Percentiles rank a stretch among this genome's conserved stretches.
Evolutionary conservation across 179 eudicot species (phyloP).

Genomic region (Actinidia arguta): DNA sequence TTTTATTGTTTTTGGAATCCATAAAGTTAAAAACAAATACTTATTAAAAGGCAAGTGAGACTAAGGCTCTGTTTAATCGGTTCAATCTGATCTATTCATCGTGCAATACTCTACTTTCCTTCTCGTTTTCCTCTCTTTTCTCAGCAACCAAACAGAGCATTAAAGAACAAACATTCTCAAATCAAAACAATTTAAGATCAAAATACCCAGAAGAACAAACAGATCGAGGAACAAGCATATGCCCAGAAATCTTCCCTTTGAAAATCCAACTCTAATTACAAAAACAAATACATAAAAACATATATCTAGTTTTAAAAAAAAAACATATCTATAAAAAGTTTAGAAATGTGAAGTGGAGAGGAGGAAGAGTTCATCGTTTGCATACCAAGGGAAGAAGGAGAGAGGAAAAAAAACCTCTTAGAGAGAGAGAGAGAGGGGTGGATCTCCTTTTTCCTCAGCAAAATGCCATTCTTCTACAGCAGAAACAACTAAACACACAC

Average conservation of each 20-base stretch:
- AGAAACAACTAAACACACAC: no score
- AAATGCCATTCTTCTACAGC: no score
- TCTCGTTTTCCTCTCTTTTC: neutral
- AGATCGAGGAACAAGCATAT: constrained; percentile 10
- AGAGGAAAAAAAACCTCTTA: neutral
- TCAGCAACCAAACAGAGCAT: constrained; percentile 11
- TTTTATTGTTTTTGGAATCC: no score
- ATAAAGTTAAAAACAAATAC: neutral
- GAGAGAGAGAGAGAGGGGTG: neutral
- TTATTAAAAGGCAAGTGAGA: neutral
- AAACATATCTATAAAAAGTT: neutral
- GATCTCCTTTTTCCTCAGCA: constrained; percentile 3
- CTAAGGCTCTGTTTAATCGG: neutral
- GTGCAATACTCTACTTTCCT: neutral
- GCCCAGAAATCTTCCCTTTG: neutral
- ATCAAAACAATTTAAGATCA: neutral
- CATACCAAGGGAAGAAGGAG: neutral
- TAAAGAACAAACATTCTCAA: neutral
- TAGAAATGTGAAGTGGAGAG: neutral
- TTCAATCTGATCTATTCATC: constrained; percentile 1
- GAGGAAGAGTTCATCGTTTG: neutral
- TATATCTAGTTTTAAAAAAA: neutral
- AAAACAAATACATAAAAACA: neutral
- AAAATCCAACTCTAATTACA: constrained; percentile 7
- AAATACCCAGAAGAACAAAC: constrained; percentile 4